These are phyloP conservation scores for Metschnikowia arizonensis DNA, from an alignment of 805 yeast genomes.

Conservation along the genomic window DNA sequence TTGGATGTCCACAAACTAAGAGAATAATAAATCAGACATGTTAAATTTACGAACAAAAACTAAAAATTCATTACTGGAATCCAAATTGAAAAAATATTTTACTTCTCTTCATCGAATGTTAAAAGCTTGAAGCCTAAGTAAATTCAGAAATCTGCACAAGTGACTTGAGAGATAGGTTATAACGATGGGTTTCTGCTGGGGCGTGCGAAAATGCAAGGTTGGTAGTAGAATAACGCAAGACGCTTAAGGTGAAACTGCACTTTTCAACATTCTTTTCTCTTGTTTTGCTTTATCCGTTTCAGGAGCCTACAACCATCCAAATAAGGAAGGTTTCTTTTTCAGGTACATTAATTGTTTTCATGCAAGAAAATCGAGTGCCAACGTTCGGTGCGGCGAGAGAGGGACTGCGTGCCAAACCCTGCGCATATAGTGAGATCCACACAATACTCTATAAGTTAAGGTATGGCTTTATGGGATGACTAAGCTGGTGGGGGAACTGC, in stretches of 20 bases:
- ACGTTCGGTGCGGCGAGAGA: slow-evolving; percentile 1
- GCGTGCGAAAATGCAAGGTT: slow-evolving; percentile 1
- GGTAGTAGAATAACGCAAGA: not conserved
- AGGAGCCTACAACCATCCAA: not conserved
- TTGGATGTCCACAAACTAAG: not conserved
- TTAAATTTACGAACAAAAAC: not conserved
- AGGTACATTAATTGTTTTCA: not conserved
- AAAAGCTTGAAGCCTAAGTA: not conserved
- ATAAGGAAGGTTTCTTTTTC: not conserved
- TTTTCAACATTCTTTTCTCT: not conserved
- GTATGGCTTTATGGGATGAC: not conserved
- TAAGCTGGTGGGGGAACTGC: not conserved
- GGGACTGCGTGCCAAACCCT: not conserved
- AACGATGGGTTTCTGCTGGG: not conserved
- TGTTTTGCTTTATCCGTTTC: not conserved
- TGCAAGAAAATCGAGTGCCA: not conserved
- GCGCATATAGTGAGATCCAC: not conserved
- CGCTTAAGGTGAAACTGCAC: not conserved
- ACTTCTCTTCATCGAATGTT: not conserved
- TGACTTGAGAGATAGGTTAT: not conserved
- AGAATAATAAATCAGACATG: not conserved
- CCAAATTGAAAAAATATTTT: not conserved
- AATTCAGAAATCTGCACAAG: not conserved
- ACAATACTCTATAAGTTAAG: not conserved
- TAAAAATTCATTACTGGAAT: not conserved